Conservation (phyloP, 441 rosid species). For the Gossypium schwendimanii region DNA sequence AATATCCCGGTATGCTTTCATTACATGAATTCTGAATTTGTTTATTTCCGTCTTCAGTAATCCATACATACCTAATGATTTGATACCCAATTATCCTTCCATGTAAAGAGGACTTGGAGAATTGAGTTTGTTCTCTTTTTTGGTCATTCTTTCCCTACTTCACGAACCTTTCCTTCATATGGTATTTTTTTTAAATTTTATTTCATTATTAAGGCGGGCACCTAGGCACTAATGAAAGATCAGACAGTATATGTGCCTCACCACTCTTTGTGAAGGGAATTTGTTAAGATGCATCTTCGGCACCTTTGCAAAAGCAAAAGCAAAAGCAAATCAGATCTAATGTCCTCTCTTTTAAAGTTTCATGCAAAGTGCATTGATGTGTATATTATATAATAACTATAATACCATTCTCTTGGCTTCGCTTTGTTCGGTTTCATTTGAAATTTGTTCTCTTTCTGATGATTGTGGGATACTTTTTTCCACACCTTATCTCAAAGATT, state of each 20-base stretch:
- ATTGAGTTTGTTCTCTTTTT: neutral
- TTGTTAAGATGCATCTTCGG: neutral
- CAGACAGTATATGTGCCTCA: neutral
- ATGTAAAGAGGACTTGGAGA: neutral
- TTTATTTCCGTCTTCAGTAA: neutral
- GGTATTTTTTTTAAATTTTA: neutral
- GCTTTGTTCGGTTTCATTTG: neutral
- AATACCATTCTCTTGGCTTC: neutral
- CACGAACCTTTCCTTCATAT: neutral
- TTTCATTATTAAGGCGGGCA: neutral
- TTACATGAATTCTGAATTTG: conserved; percentile 10
- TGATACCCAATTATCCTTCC: neutral
- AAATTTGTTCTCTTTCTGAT: neutral
- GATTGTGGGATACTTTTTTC: neutral
- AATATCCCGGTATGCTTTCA: conserved; percentile 62
- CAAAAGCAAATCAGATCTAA: neutral
- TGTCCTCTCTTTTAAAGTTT: neutral
- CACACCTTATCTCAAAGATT: neutral
- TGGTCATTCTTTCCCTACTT: neutral
- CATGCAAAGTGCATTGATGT: neutral
- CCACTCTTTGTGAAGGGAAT: neutral
- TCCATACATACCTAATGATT: neutral
- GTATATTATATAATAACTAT: neutral
- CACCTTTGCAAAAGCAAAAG: neutral
- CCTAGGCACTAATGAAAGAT: neutral